Conservation (phyloP, 768 basidiomycete genomes). For the Trametes meyenii region DNA sequence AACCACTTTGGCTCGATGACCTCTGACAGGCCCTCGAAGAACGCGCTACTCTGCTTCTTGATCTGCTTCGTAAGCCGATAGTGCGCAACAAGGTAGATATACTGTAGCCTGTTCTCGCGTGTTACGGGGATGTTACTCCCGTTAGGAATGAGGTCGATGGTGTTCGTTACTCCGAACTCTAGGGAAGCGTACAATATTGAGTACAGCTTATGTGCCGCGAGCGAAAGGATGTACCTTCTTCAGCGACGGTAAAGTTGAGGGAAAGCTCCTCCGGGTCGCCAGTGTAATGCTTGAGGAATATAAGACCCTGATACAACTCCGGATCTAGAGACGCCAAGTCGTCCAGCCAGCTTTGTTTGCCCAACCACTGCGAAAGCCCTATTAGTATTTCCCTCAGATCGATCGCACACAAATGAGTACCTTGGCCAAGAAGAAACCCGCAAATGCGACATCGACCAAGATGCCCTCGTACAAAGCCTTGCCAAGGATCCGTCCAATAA, state of each 20-base stretch:
- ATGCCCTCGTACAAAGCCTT: slow-evolving; percentile 98
- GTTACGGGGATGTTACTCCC: slow-evolving; percentile 87
- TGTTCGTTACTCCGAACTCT: slow-evolving; percentile 84
- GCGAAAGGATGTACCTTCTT: slow-evolving; percentile 63
- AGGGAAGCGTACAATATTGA: background rate
- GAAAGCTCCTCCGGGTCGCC: slow-evolving; percentile 87
- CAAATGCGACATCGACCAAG: slow-evolving; percentile 92
- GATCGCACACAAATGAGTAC: slow-evolving; percentile 36
- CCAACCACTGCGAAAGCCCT: slow-evolving; percentile 69
- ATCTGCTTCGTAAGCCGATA: slow-evolving; percentile 91
- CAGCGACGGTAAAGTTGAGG: slow-evolving; percentile 85
- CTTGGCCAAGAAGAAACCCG: slow-evolving; percentile 92
- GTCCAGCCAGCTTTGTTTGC: slow-evolving; percentile 88
- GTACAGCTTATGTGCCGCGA: background rate
- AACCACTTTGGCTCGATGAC: slow-evolving; percentile 93
- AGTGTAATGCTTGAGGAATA: slow-evolving; percentile 90
- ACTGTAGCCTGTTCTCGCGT: slow-evolving; percentile 83
- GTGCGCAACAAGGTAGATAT: slow-evolving; percentile 88
- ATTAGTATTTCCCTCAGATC: background rate
- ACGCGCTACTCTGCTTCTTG: slow-evolving; percentile 75
- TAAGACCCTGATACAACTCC: slow-evolving; percentile 88
- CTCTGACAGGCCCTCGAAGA: slow-evolving; percentile 91
- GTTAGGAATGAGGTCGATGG: slow-evolving; percentile 77
- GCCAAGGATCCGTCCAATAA: slow-evolving; percentile 91
- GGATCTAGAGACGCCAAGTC: slow-evolving; percentile 91